Conservation (phyloP, 805 yeast genomes). For the Yarrowia sp. region DNA sequence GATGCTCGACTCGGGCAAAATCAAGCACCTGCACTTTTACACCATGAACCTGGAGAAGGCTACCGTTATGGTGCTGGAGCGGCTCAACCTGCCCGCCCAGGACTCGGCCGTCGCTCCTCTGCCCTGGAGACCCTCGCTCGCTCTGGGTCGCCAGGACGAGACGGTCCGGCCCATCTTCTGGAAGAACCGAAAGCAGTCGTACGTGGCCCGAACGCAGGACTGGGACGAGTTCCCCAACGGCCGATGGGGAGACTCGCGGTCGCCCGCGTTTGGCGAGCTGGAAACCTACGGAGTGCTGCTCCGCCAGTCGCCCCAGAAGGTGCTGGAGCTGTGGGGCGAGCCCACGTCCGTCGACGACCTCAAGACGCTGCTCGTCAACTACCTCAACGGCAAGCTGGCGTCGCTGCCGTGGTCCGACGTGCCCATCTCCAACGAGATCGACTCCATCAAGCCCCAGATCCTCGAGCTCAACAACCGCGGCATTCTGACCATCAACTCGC, state of each 20-base stretch:
- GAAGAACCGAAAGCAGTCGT: conserved; percentile 89
- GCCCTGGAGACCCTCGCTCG: conserved; percentile 92
- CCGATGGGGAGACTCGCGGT: conserved; percentile 96
- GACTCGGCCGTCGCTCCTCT: conserved; percentile 31
- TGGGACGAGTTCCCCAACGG: conserved; percentile 99
- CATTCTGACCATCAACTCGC: conserved; percentile 84
- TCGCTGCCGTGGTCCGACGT: conserved; percentile 95
- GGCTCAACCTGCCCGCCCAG: conserved; percentile 54
- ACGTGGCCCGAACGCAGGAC: conserved; percentile 81
- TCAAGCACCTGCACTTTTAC: conserved; percentile 89
- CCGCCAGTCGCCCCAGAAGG: conserved; percentile 71
- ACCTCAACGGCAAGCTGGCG: conserved; percentile 64
- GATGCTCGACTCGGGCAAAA: conserved; percentile 63
- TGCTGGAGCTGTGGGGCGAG: conserved; percentile 82
- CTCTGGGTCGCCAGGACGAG: conserved; percentile 75
- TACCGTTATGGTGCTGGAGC: conserved; percentile 81
- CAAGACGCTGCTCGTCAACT: conserved; percentile 60
- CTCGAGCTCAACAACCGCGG: conserved; percentile 64
- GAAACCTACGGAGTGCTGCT: conserved; percentile 78
- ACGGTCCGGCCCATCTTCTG: conserved; percentile 92
- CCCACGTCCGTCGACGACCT: conserved; percentile 65
- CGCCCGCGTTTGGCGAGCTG: conserved; percentile 94
- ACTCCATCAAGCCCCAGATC: conserved; percentile 57
- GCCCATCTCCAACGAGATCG: conserved; percentile 76
- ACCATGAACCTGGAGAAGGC: conserved; percentile 96